phyloP scores from a whole-genome alignment of 2,329 filamentous ascomycete species.

The Leptographium flavum region DNA sequence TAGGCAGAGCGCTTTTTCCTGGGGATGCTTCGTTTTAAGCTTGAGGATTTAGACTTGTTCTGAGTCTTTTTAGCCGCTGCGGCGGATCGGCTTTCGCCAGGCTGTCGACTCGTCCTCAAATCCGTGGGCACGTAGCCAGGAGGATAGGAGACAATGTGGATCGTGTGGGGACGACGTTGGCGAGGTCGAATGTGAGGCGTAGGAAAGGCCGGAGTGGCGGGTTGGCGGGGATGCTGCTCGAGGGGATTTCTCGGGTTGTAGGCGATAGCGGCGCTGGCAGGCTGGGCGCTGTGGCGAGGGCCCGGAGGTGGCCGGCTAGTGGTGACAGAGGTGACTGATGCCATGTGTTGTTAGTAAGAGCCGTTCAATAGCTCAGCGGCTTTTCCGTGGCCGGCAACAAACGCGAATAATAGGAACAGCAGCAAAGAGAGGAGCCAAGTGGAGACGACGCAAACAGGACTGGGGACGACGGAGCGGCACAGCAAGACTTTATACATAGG shows the following conservation, averaged over 20 bases:
- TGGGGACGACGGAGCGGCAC: background rate
- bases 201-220: slow-evolving; percentile 17
- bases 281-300: background rate
- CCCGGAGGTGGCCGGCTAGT: background rate
- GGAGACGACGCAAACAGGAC: background rate
- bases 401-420: background rate
- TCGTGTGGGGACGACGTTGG: slow-evolving; percentile 37
- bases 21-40: background rate
- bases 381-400: background rate
- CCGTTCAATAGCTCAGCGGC: no score
- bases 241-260: slow-evolving; percentile 14
- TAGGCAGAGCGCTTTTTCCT: background rate
- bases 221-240: slow-evolving; percentile 12
- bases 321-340: background rate
- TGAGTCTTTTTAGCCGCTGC: slow-evolving; percentile 1
- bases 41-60: slow-evolving; percentile 1
- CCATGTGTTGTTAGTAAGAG: background rate
- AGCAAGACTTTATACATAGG: background rate
- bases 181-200: slow-evolving; percentile 32
- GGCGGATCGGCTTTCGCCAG: background rate
- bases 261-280: slow-evolving; percentile 14
- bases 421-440: no score
- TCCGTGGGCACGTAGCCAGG: slow-evolving; percentile 26
- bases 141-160: slow-evolving; percentile 36
- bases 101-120: slow-evolving; percentile 15